Percentiles rank a stretch among this genome's conserved stretches.
These are phyloP conservation scores for Bipolaris victoriae DNA, from an alignment of 2,329 filamentous ascomycete species.

Conservation along the genomic window DNA sequence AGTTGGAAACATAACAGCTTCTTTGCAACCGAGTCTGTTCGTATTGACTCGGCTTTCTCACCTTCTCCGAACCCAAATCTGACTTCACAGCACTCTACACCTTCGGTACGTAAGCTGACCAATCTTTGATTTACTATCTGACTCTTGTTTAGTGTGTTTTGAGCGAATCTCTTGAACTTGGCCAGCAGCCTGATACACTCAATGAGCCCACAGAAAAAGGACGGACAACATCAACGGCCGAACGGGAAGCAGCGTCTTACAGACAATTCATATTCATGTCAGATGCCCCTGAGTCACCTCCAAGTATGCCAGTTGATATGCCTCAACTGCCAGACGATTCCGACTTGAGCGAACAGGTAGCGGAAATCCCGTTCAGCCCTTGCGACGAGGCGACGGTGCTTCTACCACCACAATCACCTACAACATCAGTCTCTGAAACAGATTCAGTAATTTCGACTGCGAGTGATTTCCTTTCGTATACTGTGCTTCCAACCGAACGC, in stretches of 20 bases:
- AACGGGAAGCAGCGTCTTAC: constrained; percentile 1
- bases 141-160: constrained; percentile 29
- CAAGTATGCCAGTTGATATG: constrained; percentile 29
- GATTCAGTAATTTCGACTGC: constrained; percentile 24
- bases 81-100: constrained; percentile 32
- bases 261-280: constrained; percentile 24
- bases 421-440: constrained; percentile 16
- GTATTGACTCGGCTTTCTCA: constrained; percentile 31
- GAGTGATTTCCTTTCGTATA: constrained; percentile 6
- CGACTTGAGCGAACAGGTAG: background rate
- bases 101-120: constrained; percentile 30
- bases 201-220: constrained; percentile 11
- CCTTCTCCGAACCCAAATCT: constrained; percentile 27
- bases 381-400: background rate
- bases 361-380: background rate
- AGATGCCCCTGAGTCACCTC: constrained; percentile 32
- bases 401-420: constrained; percentile 1
- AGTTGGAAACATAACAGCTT: constrained; percentile 20
- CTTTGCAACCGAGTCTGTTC: constrained; percentile 23
- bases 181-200: constrained; percentile 18
- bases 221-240: background rate
- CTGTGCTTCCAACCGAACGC: constrained; percentile 19
- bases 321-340: constrained; percentile 9
- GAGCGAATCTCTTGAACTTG: constrained; percentile 24
- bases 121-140: constrained; percentile 10